phyloP scores from a whole-genome alignment of 169 alveolate genomes.

The Eimeria mitis region DNA sequence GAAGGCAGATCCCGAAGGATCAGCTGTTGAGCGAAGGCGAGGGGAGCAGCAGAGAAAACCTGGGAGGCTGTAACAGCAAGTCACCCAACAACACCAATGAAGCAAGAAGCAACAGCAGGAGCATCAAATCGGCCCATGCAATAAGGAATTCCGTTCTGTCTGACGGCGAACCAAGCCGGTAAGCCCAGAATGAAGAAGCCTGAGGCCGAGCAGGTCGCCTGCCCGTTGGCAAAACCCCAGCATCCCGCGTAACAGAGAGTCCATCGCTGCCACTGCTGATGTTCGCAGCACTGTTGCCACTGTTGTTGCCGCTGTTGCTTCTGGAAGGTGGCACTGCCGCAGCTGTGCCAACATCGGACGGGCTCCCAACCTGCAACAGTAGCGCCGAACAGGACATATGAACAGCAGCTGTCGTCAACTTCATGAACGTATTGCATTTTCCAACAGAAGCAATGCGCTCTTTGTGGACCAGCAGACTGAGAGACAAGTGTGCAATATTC shows the following conservation, averaged over 20 bases:
- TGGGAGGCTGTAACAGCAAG: constrained; percentile 74
- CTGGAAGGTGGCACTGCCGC: background rate
- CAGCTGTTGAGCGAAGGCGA: constrained; percentile 55
- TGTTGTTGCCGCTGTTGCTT: background rate
- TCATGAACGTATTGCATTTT: background rate
- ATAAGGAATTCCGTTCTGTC: constrained; percentile 72
- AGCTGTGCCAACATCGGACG: background rate
- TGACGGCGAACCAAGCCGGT: constrained; percentile 26
- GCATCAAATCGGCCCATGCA: constrained; percentile 72
- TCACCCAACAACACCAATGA: constrained; percentile 72
- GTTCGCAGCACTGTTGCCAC: background rate
- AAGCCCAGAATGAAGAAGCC: constrained; percentile 28
- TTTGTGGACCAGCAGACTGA: background rate
- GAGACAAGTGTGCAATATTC: background rate
- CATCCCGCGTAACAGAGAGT: background rate
- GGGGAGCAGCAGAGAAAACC: constrained; percentile 31
- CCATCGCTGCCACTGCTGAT: constrained; percentile 29
- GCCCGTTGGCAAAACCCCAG: background rate
- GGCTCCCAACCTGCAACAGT: constrained; percentile 9
- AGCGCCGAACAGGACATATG: too few relatives aligned
- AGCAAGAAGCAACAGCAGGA: constrained; percentile 69
- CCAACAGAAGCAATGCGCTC: background rate
- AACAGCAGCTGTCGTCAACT: background rate
- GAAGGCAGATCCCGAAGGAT: background rate
- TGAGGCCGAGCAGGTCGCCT: constrained; percentile 67